Conservation (phyloP, 768 basidiomycete species). For the Amanita rubescens region DNA sequence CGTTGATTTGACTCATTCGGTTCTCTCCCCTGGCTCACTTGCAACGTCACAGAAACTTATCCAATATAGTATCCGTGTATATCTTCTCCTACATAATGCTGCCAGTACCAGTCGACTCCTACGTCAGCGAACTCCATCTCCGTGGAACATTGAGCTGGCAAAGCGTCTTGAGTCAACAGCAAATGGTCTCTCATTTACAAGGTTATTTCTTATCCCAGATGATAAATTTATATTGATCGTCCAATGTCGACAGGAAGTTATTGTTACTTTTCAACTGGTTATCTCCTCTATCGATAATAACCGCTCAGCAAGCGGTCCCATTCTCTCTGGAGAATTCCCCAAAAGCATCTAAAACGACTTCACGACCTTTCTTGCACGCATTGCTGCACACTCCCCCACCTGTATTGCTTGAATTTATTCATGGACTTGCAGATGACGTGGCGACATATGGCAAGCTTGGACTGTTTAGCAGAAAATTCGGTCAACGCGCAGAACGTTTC, state of each 20-base stretch:
- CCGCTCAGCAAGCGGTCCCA: constrained; percentile 61
- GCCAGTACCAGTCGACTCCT: constrained; percentile 39
- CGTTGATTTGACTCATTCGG: constrained; percentile 22
- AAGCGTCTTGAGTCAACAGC: constrained; percentile 55
- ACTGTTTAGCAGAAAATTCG: constrained; percentile 54
- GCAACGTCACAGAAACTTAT: constrained; percentile 61
- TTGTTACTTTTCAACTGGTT: constrained; percentile 84
- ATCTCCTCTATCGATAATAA: constrained; percentile 61
- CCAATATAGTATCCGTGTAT: constrained; percentile 75
- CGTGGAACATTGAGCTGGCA: constrained; percentile 51
- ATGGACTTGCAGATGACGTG: constrained; percentile 72
- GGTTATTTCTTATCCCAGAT: constrained; percentile 34
- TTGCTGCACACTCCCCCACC: constrained; percentile 78
- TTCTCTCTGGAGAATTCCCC: constrained; percentile 41
- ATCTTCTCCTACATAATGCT: constrained; percentile 61
- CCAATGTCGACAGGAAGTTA: constrained; percentile 56
- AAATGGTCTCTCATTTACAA: constrained; percentile 65
- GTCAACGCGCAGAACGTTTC: constrained; percentile 64
- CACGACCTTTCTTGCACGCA: constrained; percentile 63
- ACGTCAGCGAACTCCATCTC: constrained; percentile 34
- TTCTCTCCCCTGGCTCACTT: background rate
- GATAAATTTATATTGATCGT: background rate
- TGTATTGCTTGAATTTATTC: constrained; percentile 69
- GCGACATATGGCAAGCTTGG: constrained; percentile 69
- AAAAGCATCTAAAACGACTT: constrained; percentile 28